These are phyloP conservation scores for Brettanomyces nanus DNA, from an alignment of 805 yeast genomes.

Conservation along the genomic window DNA sequence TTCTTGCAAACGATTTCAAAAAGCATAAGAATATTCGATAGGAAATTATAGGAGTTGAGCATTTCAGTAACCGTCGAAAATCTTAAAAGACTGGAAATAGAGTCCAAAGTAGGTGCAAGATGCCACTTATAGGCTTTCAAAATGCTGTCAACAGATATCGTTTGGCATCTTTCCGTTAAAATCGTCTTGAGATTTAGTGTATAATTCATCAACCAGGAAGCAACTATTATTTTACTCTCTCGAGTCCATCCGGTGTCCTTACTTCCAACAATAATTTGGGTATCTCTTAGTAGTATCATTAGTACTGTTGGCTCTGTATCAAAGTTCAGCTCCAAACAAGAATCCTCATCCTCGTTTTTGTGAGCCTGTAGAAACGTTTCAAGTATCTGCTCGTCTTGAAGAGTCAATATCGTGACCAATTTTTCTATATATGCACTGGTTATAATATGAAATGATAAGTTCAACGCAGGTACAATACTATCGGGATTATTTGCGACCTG, in stretches of 20 bases:
- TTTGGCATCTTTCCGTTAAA: slow-evolving; percentile 5
- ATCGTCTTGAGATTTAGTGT: slow-evolving; percentile 17
- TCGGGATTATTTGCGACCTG: too few relatives aligned
- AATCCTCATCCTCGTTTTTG: too few relatives aligned
- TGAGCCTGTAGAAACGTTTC: too few relatives aligned
- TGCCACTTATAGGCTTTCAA: slow-evolving; percentile 12
- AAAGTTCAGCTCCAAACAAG: too few relatives aligned
- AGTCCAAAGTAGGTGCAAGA: slow-evolving; percentile 28
- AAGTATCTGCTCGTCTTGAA: too few relatives aligned
- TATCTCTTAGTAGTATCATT: neutral
- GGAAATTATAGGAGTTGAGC: slow-evolving; percentile 31
- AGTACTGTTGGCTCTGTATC: too few relatives aligned
- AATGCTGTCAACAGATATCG: slow-evolving; percentile 1
- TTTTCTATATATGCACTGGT: too few relatives aligned
- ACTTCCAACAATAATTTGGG: slow-evolving; percentile 17
- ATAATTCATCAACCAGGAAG: slow-evolving; percentile 34
- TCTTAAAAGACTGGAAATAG: slow-evolving; percentile 33
- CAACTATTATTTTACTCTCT: slow-evolving; percentile 28
- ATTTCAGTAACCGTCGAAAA: slow-evolving; percentile 33
- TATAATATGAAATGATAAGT: too few relatives aligned
- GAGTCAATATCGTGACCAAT: too few relatives aligned
- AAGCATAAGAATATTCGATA: slow-evolving; percentile 28
- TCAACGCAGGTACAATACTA: too few relatives aligned
- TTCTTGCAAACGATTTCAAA: slow-evolving; percentile 34
- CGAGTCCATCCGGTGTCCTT: slow-evolving; percentile 30